These are phyloP conservation scores for Leccinum pachyderme DNA, from an alignment of 1,284 basidiomycete species.

Conservation along the genomic window DNA sequence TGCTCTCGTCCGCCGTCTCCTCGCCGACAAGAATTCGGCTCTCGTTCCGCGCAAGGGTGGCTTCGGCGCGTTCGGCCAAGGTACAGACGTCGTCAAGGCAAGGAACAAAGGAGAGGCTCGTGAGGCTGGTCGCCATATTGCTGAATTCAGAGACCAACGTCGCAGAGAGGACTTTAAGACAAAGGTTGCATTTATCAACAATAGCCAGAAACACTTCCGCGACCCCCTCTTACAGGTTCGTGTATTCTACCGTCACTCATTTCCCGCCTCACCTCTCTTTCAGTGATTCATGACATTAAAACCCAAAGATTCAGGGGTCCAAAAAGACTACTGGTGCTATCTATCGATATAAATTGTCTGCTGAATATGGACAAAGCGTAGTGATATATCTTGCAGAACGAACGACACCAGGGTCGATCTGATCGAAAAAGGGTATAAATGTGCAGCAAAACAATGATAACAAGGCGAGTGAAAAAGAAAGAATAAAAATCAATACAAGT, in stretches of 20 bases:
- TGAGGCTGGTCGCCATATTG: conserved; percentile 87
- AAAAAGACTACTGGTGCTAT: conserved; percentile 17
- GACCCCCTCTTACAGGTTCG: conserved; percentile 47
- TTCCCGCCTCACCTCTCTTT: conserved; percentile 4
- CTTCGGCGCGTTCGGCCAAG: conserved; percentile 80
- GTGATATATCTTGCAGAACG: conserved; percentile 26
- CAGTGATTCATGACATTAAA: conserved; percentile 21
- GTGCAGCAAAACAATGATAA: conserved; percentile 28
- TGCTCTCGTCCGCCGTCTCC: conserved; percentile 68
- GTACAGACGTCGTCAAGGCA: conserved; percentile 84
- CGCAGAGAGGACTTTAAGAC: conserved; percentile 85
- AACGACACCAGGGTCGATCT: conserved; percentile 37
- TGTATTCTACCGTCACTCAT: conserved; percentile 1
- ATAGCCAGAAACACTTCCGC: conserved; percentile 88
- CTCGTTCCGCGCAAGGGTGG: conserved; percentile 85
- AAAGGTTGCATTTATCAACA: conserved; percentile 72
- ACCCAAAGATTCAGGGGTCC: conserved; percentile 5
- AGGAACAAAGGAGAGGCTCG: conserved; percentile 92
- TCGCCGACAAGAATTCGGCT: conserved; percentile 79
- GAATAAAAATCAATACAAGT: conserved; percentile 60
- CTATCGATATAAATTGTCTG: conserved; percentile 18
- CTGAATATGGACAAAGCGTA: conserved; percentile 16
- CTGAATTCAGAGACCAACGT: conserved; percentile 82
- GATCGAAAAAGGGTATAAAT: conserved; percentile 36
- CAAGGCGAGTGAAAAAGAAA: conserved; percentile 20